Percentiles rank a stretch among this genome's conserved stretches.
phyloP scores from a whole-genome alignment of 2,329 filamentous ascomycete genomes.

The Orbilia oligospora region DNA sequence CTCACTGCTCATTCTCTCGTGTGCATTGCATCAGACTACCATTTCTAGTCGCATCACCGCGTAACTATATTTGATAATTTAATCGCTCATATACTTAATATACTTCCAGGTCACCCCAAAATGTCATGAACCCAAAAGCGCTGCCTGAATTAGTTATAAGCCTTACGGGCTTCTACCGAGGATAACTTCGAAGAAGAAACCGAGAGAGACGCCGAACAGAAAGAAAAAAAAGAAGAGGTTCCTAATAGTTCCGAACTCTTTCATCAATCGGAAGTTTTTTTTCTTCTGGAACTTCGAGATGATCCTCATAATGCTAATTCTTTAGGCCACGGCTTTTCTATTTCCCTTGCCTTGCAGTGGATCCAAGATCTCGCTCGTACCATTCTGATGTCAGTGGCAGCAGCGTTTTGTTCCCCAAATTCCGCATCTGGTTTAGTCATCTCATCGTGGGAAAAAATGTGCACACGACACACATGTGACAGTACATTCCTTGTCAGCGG shows the following conservation, averaged over 20 bases:
- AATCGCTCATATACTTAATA: constrained; percentile 48
- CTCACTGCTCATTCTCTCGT: constrained; percentile 20
- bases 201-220: no score
- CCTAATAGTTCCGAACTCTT: neutral
- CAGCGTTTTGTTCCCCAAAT: neutral
- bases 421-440: constrained; percentile 37
- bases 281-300: neutral
- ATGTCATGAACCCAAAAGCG: constrained; percentile 2
- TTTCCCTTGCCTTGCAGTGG: neutral
- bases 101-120: neutral
- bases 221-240: neutral
- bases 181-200: constrained; percentile 29
- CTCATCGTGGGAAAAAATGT: constrained; percentile 41
- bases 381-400: constrained; percentile 2
- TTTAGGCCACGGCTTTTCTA: neutral
- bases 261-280: neutral
- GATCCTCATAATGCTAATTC: neutral
- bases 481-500: neutral
- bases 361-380: neutral
- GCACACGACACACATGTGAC: constrained; percentile 60
- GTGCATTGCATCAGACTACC: constrained; percentile 23
- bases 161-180: constrained; percentile 31
- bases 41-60: neutral
- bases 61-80: constrained; percentile 9
- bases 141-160: no score